phyloP scores from a whole-genome alignment of 768 basidiomycete species.

The Rhodotorula kratochvilovae region DNA sequence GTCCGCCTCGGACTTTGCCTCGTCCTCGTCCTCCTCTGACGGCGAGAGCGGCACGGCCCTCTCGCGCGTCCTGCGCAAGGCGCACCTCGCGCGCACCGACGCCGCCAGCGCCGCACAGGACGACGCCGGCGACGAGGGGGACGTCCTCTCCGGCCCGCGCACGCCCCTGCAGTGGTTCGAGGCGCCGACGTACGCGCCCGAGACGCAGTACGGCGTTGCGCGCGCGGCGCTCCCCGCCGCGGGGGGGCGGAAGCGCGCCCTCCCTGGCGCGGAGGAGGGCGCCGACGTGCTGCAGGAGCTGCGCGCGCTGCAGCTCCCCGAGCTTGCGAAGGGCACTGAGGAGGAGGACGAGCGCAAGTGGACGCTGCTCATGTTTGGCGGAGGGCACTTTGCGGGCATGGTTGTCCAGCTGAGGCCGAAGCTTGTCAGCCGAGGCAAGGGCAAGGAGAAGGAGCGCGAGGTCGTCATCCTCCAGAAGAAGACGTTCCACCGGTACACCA shows the following conservation, averaged over 20 bases:
- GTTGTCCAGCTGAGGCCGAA: constrained; percentile 53
- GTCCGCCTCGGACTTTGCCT: constrained; percentile 52
- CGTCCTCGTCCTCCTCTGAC: constrained; percentile 17
- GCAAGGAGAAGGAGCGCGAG: constrained; percentile 66
- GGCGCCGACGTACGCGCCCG: not conserved
- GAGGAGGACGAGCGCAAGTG: constrained; percentile 56
- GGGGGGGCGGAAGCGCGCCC: constrained; percentile 38
- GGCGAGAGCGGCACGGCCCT: constrained; percentile 50
- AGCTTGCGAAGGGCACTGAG: too few relatives aligned
- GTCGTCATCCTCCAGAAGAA: constrained; percentile 81
- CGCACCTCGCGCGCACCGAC: constrained; percentile 53
- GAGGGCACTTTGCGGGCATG: constrained; percentile 96
- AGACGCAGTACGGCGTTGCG: constrained; percentile 85
- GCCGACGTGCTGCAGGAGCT: constrained; percentile 60
- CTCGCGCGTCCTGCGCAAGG: constrained; percentile 61
- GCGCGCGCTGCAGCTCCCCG: constrained; percentile 58
- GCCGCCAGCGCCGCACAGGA: constrained; percentile 39
- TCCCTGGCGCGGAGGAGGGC: constrained; percentile 37
- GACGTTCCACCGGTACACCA: constrained; percentile 97
- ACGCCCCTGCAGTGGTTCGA: constrained; percentile 88
- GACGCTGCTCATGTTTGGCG: constrained; percentile 94
- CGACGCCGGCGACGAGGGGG: constrained; percentile 44
- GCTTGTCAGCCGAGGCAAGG: constrained; percentile 49
- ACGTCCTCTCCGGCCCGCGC: constrained; percentile 52
- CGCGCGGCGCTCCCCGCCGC: constrained; percentile 63